These are phyloP conservation scores for Asterophora lycoperdoides DNA, from an alignment of 768 basidiomycete genomes.

Conservation along the genomic window DNA sequence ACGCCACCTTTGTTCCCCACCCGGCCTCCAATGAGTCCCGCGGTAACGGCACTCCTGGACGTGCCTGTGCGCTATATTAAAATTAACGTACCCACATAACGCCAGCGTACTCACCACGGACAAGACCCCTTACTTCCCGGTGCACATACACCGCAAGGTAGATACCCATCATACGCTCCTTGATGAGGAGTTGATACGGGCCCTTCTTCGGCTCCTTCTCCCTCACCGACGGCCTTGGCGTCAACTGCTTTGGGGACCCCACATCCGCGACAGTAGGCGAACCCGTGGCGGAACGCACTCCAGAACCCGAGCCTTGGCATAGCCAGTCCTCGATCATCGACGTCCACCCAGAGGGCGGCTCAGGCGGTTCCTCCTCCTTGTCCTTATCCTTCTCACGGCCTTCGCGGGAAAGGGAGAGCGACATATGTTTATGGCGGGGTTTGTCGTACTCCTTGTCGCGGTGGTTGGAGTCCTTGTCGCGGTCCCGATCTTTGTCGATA, in stretches of 20 bases:
- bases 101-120: constrained; percentile 44
- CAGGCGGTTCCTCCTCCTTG: constrained; percentile 31
- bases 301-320: constrained; percentile 39
- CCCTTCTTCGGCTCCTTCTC: constrained; percentile 52
- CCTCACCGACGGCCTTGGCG: constrained; percentile 36
- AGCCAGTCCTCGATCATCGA: constrained; percentile 74
- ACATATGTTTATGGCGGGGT: constrained; percentile 13
- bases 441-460: constrained; percentile 38
- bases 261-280: constrained; percentile 41
- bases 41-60: constrained; percentile 79
- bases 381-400: constrained; percentile 28
- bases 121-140: constrained; percentile 58
- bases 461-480: constrained; percentile 29
- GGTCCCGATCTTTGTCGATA: constrained; percentile 46
- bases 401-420: no score
- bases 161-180: constrained; percentile 90
- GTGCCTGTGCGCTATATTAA: constrained; percentile 39
- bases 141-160: constrained; percentile 76
- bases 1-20: constrained; percentile 93
- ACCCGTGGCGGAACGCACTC: constrained; percentile 16
- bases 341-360: constrained; percentile 61
- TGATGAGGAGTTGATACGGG: constrained; percentile 80
- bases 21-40: constrained; percentile 86
- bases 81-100: no score
- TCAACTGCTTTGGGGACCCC: constrained; percentile 37